A percentile compares a stretch with the other conserved stretches of the same genome.
These are phyloP conservation scores for Diospyros kaki DNA, from an alignment of 148 eudicot genomes.

Conservation along the genomic window DNA sequence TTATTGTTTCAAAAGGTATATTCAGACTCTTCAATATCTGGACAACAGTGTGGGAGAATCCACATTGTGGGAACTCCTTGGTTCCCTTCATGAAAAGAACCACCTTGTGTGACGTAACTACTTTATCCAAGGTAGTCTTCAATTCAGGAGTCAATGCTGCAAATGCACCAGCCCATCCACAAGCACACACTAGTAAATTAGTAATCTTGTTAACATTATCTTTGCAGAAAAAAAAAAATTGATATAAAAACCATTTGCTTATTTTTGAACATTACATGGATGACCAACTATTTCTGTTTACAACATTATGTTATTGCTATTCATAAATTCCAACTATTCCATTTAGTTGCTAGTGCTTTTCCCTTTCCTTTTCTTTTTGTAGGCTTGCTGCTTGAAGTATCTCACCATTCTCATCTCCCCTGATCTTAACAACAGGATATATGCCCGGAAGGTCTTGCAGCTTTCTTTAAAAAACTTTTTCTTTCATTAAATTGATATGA, in stretches of 20 bases:
- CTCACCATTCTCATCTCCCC: no score
- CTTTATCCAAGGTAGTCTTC: conserved; percentile 84
- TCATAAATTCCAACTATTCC: no score
- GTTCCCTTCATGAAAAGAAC: conserved; percentile 94
- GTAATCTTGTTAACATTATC: not conserved
- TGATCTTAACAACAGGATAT: no score
- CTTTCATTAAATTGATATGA: no score
- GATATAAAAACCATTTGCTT: not conserved
- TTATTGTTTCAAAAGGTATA: conserved; percentile 80
- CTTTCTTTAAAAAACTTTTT: no score
- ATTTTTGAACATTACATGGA: not conserved
- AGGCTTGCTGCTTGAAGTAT: no score
- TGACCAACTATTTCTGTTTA: not conserved
- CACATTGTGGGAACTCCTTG: conserved; percentile 94
- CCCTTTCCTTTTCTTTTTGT: no score
- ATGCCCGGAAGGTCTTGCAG: no score
- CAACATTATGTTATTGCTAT: not conserved
- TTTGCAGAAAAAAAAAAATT: not conserved
- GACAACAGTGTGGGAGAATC: conserved; percentile 87
- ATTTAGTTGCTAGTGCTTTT: no score
- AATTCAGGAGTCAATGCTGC: conserved; percentile 82
- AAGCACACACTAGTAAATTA: not conserved
- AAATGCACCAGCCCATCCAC: not conserved
- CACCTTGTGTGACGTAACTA: conserved; percentile 76
- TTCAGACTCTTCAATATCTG: conserved; percentile 64